A percentile compares a stretch with the other conserved stretches of the same genome.
Evolutionary conservation across 164 flowering plant species (phyloP).

Genomic region (Stephania cephalantha): DNA sequence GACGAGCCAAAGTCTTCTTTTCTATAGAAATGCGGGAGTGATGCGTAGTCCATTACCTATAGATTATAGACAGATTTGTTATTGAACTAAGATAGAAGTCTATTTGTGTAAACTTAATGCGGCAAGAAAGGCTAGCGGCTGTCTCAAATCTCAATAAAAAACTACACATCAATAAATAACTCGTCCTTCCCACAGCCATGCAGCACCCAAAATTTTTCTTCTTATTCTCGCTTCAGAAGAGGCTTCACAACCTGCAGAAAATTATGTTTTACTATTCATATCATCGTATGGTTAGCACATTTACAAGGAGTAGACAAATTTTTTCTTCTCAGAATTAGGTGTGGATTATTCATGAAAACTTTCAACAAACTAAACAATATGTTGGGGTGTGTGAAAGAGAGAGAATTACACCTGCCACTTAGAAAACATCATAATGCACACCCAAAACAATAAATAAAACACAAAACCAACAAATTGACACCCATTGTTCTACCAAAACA

Average conservation of each 20-base stretch:
- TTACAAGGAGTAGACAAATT: neutral
- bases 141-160: neutral
- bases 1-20: conserved; percentile 72
- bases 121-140: too few species aligned
- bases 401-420: too few species aligned
- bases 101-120: too few species aligned
- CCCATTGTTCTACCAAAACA: too few species aligned
- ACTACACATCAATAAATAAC: conserved; percentile 21
- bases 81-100: too few species aligned
- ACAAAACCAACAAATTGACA: too few species aligned
- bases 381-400: neutral
- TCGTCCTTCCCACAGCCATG: conserved; percentile 80
- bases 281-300: neutral
- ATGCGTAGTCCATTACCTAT: conserved; percentile 71
- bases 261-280: neutral
- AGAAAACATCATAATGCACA: too few species aligned
- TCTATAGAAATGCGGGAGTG: conserved; percentile 81
- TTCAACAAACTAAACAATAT: neutral
- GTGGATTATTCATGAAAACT: neutral
- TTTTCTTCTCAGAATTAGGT: neutral
- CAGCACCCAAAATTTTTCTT: conserved; percentile 82
- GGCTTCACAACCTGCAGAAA: conserved; percentile 78
- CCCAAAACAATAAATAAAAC: too few species aligned
- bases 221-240: conserved; percentile 90
- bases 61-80: neutral